phyloP scores from a whole-genome alignment of 257 asterid species.

The Solanum habrochaites region DNA sequence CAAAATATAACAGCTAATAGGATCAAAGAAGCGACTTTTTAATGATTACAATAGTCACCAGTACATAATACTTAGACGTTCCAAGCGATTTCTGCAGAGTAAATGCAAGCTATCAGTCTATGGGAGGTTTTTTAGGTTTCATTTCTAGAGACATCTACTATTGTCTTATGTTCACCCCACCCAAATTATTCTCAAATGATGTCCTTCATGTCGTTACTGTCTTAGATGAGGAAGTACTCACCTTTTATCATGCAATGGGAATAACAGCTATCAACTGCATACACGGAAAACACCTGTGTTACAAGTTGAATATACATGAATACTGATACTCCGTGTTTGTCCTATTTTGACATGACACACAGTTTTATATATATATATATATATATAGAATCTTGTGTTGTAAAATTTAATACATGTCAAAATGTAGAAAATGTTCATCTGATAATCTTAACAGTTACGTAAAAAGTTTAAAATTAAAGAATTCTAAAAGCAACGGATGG shows the following conservation, averaged over 20 bases:
- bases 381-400: background rate
- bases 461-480: background rate
- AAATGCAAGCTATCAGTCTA: background rate
- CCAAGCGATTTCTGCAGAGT: background rate
- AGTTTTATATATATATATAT: no score
- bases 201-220: background rate
- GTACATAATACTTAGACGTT: background rate
- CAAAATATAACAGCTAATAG: background rate
- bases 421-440: background rate
- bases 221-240: background rate
- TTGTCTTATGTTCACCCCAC: background rate
- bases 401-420: background rate
- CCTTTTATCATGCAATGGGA: conserved; percentile 6
- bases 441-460: background rate
- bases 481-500: background rate
- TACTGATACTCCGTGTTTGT: background rate
- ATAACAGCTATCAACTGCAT: conserved; percentile 13
- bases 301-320: background rate
- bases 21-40: background rate
- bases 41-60: background rate
- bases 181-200: background rate
- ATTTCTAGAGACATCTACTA: background rate
- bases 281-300: background rate
- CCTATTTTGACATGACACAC: background rate
- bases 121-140: background rate